Evolutionary conservation across 2,329 filamentous ascomycete genomes (phyloP).

Genomic region (Ophiobolus disseminans): DNA sequence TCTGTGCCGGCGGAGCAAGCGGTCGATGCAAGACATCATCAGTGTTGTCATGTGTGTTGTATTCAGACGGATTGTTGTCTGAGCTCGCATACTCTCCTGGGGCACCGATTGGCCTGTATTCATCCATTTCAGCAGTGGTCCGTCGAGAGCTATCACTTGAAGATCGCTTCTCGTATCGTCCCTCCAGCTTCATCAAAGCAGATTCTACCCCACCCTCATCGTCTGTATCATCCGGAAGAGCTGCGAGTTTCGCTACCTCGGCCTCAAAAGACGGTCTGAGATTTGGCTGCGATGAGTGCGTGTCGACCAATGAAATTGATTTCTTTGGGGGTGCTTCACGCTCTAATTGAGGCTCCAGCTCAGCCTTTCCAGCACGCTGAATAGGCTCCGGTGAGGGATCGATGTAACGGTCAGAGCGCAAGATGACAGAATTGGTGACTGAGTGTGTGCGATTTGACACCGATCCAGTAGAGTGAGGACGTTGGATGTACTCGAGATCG

Average conservation of each 20-base stretch:
- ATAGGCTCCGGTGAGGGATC: constrained; percentile 20
- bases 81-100: constrained; percentile 22
- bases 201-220: constrained; percentile 85
- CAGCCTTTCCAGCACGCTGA: constrained; percentile 12
- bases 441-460: constrained; percentile 54
- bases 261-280: constrained; percentile 79
- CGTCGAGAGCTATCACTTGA: constrained; percentile 31
- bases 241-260: constrained; percentile 84
- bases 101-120: constrained; percentile 30
- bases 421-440: constrained; percentile 47
- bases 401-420: constrained; percentile 40
- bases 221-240: constrained; percentile 83
- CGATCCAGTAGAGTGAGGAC: constrained; percentile 58
- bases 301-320: constrained; percentile 54
- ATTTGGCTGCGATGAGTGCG: constrained; percentile 63
- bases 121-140: constrained; percentile 26
- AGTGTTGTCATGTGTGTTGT: constrained; percentile 22
- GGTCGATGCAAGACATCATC: constrained; percentile 40
- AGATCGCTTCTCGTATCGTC: constrained; percentile 70
- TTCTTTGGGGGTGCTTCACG: constrained; percentile 29
- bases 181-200: constrained; percentile 90
- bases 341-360: constrained; percentile 14
- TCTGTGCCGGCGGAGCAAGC: constrained; percentile 33
- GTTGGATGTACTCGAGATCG: constrained; percentile 51
- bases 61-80: constrained; percentile 27